Base-by-base conservation (phyloP, 2,329 filamentous ascomycete species). In the Pyricularia sp. region DNA sequence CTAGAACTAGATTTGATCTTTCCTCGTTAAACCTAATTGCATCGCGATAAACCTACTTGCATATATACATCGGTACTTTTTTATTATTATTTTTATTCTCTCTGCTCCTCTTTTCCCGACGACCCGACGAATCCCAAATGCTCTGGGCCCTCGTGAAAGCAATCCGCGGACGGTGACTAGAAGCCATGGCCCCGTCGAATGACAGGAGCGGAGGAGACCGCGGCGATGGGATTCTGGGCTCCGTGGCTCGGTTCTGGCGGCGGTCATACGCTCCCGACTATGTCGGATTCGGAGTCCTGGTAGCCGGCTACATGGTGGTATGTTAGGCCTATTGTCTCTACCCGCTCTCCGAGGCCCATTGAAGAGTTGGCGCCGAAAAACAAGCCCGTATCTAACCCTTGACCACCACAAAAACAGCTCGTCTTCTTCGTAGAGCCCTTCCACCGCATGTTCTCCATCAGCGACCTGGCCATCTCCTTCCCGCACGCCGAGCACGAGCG, bases 401-500 rank as follows among this genome's bases (percentile, higher is more conserved):
- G 25, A 6, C 2, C 5, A 59, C 20, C 7, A 65, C 33, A 36
- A 25, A 42, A 64, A 72, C 10, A 92, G 85, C 83, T 92, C 63
- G 84, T 88, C 78, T 81, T 91, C 74, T 83, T 91, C 72, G 85
- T 92, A 73, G 89, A 90, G 70, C 95, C 95, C 0, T 98, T 98
- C 77, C 93, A 98, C 78, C 93, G 92, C 80, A 91, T 97, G 88
- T 98, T 99, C 81, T 91, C 88, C 72, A 86, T 98, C 71, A 91
- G 93, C 77, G 93, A 98, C 77, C 85, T 92, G 28, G 83, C 88
- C 66, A 93, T 98, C 70, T 90, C 92, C 72, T 97, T 91, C 75
- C 95, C 95, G 0, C 91, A 97, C 79, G 93, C 95, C 26, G 84
- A 90, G 69, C 80, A 90, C 67, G 94, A 99, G 79, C 87, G 93